Base-by-base conservation (phyloP, 2,329 filamentous ascomycete genomes). In the Trichoderma hamatum region DNA sequence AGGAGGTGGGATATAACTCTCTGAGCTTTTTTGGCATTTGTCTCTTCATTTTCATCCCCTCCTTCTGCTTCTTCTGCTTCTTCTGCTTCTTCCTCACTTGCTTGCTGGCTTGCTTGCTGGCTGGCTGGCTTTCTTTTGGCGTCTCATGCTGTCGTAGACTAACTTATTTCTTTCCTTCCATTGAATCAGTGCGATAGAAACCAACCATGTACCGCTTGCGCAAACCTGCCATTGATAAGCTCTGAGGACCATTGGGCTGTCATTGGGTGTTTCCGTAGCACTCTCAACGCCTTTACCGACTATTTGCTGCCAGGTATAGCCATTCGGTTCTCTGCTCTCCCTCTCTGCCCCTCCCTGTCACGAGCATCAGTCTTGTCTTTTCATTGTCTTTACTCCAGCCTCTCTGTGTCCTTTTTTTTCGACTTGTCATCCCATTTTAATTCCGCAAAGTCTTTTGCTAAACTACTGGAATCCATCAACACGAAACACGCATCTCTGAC, bases 251-350 rank as follows among this genome's bases (percentile, higher is more conserved):
- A 84, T 70, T 87, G 85, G 85, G 78, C 75, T 60, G 72, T 78
- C 16, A 76, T 88, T 26, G 86, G 85, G 46, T 88, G 86, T 71
- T 84, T 83, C 70, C 82, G 85, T 56, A 84, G 82, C 13, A 76
- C 85, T 5, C 76, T 88, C 14, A 78, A 79, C 26, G 80, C 78
- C 2, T 78, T 88, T 59, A 81, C 82, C 49, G 83, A 85, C 61
- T 79, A 84, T 39, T 79, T 88, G 75, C 76, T 87, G 11, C 83
- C 84, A 78, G 80, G 84, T 86, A 77, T 49, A 51, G 34, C 51
- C n/a, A 28, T 71, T 75, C 71, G 69, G 49, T n/a, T 67, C 24
- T 51, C 54, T 49, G 21, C 46, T 59, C 24, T 32, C 26, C 34
- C 43, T 26, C 11, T 13, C 43, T 26, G 3, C 14, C 9, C 16